Conservation (phyloP, 2,329 filamentous ascomycete species). For the Aspergillus pseudotamarii region DNA sequence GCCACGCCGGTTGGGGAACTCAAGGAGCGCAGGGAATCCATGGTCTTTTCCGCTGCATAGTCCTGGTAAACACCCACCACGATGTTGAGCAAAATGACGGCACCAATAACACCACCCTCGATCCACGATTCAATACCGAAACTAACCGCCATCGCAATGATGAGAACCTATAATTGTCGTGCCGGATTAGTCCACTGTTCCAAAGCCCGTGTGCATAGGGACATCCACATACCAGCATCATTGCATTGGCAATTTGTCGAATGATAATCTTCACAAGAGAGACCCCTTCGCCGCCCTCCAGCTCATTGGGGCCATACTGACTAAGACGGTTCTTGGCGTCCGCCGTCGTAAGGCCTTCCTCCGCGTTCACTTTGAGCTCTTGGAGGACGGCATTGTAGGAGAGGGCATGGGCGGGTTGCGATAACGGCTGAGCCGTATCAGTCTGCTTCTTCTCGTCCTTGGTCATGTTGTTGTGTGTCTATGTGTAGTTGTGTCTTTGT, state of each 20-base stretch:
- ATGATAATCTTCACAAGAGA: slow-evolving; percentile 71
- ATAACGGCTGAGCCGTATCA: slow-evolving; percentile 54
- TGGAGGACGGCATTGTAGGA: slow-evolving; percentile 54
- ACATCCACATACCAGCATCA: slow-evolving; percentile 60
- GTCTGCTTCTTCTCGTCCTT: slow-evolving; percentile 4
- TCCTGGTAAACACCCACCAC: slow-evolving; percentile 64
- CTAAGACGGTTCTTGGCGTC: slow-evolving; percentile 60
- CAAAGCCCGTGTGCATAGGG: background rate
- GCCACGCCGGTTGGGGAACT: slow-evolving; percentile 62
- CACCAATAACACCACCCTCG: slow-evolving; percentile 62
- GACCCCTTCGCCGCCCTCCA: slow-evolving; percentile 67
- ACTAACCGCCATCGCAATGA: slow-evolving; percentile 71
- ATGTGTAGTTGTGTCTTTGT: slow-evolving; percentile 2
- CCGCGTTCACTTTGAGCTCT: slow-evolving; percentile 59
- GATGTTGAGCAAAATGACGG: slow-evolving; percentile 61
- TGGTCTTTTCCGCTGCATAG: slow-evolving; percentile 64
- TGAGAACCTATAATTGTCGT: slow-evolving; percentile 63
- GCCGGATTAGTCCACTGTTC: background rate
- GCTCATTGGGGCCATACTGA: slow-evolving; percentile 64
- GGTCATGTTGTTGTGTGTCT: slow-evolving; percentile 6
- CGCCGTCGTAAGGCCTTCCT: slow-evolving; percentile 59
- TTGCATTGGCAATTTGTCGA: slow-evolving; percentile 68
- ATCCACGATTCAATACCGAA: slow-evolving; percentile 61
- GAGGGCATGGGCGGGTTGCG: slow-evolving; percentile 65
- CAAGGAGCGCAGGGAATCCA: slow-evolving; percentile 60